Evolutionary conservation across 371 early-diverging fungal genomes (phyloP), one percentile per base, ranked within the genome.

Genomic region (Cokeromyces recurvatus): DNA sequence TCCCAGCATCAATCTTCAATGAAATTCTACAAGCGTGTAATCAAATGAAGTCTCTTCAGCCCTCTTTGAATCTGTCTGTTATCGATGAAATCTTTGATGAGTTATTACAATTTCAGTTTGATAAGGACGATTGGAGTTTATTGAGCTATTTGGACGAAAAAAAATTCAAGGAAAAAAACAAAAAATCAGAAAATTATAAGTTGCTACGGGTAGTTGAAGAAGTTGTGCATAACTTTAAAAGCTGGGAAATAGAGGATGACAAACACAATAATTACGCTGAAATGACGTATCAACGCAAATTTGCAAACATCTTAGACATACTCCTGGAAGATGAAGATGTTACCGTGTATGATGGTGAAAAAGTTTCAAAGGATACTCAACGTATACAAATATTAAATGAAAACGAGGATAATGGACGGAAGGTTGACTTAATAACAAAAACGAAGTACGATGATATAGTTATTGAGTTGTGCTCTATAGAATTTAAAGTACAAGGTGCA

Each of bases 121-220:
- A n/a, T n/a, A n/a, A n/a, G n/a, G n/a, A n/a, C n/a, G n/a, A n/a
- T n/a, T n/a, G n/a, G n/a, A n/a, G n/a, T n/a, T n/a, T n/a, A n/a
- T n/a, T 41, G 32, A 40, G 41, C 41, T 24, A 48, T 48, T 48
- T 48, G 16, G 49, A 48, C 41, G 41, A 48, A 41, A 41, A 41
- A 41, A 48, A 48, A 39, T 38, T 37, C 9, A 48, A 32, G 40
- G 32, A 48, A 49, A n/a, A n/a, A n/a, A n/a, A n/a, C n/a, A n/a
- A n/a, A n/a, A n/a, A n/a, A n/a, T n/a, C n/a, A n/a, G 51, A 51
- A 51, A 38, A 38, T 43, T 51, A 51, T 15, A 51, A 43, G 38
- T 31, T 38, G 22, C 31, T 51, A 38, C 21, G 38, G 32, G 31
- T 51, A 38, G 38, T 43, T 51, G 43, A 36, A 43, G 36, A 43